Percentiles rank a stretch among this genome's conserved stretches.
phyloP scores from a whole-genome alignment of 1,284 basidiomycete species.

The Peniophora sp. region DNA sequence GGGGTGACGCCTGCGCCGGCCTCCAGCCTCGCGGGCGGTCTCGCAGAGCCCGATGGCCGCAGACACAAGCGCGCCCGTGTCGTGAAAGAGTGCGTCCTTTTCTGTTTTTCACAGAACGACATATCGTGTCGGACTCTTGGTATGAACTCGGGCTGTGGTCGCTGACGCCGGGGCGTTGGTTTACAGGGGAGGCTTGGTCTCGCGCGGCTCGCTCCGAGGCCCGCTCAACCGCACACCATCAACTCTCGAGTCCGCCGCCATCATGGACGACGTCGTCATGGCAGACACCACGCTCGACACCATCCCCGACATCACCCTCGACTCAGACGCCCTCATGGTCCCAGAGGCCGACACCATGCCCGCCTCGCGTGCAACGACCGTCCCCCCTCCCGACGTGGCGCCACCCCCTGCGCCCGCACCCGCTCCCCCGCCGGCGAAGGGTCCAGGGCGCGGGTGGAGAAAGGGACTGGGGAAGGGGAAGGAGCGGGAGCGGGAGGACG shows the following conservation, averaged over 20 bases:
- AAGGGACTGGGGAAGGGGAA: constrained; percentile 57
- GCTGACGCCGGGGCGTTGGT: no score
- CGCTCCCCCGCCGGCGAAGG: constrained; percentile 14
- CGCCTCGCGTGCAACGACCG: not conserved
- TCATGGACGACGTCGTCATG: not conserved
- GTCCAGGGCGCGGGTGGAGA: constrained; percentile 26
- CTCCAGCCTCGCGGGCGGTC: constrained; percentile 49
- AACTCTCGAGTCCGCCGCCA: not conserved
- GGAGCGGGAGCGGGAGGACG: constrained; percentile 42
- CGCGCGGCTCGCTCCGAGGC: not conserved
- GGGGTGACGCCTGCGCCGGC: constrained; percentile 40
- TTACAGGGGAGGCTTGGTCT: not conserved
- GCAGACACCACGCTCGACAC: not conserved
- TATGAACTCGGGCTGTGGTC: constrained; percentile 10
- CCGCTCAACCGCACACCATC: not conserved
- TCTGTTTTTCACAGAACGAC: constrained; percentile 1
- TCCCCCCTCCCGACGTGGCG: constrained; percentile 22
- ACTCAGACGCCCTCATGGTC: constrained; percentile 31
- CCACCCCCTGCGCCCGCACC: constrained; percentile 54
- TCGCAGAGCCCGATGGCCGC: constrained; percentile 51
- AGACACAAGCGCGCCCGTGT: constrained; percentile 63
- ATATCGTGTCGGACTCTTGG: constrained; percentile 6
- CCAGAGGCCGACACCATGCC: constrained; percentile 14
- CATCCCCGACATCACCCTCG: constrained; percentile 29
- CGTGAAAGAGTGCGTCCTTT: constrained; percentile 58